Conservation (phyloP, 305 asterid genomes). For the Fraxinus xanthoxyloides region DNA sequence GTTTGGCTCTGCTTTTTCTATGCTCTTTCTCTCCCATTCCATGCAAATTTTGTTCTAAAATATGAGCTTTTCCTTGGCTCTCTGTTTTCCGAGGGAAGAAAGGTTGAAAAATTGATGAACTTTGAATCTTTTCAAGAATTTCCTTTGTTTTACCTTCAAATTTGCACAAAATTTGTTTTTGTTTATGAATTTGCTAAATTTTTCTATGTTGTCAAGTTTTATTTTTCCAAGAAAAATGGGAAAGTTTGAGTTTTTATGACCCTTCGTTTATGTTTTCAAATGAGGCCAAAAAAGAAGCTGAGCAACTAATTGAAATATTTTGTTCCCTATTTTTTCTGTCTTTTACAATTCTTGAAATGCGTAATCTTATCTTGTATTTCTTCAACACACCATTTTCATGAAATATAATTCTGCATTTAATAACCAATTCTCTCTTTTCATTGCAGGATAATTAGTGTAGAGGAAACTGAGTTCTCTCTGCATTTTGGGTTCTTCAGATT, state of each 20-base stretch:
- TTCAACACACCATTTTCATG: background rate
- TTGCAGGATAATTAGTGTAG: background rate
- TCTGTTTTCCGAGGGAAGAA: background rate
- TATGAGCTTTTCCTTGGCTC: background rate
- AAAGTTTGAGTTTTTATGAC: constrained; percentile 8
- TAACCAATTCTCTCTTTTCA: background rate
- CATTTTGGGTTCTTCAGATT: background rate
- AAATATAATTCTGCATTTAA: background rate
- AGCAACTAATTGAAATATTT: background rate
- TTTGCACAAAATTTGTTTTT: background rate
- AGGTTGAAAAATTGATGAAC: background rate
- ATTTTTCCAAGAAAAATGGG: background rate
- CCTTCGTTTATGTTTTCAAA: background rate
- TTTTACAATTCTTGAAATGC: background rate
- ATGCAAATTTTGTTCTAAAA: background rate
- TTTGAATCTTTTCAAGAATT: background rate
- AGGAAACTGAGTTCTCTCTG: background rate
- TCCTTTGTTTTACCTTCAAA: background rate
- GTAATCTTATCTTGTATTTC: background rate
- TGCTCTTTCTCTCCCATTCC: background rate
- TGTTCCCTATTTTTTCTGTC: background rate
- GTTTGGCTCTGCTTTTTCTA: background rate
- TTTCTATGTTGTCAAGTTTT: background rate
- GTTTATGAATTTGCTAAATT: background rate
- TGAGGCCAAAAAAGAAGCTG: background rate